Evolutionary conservation across 1,284 basidiomycete genomes (phyloP).

Genomic region (Malassezia yamatoensis): DNA sequence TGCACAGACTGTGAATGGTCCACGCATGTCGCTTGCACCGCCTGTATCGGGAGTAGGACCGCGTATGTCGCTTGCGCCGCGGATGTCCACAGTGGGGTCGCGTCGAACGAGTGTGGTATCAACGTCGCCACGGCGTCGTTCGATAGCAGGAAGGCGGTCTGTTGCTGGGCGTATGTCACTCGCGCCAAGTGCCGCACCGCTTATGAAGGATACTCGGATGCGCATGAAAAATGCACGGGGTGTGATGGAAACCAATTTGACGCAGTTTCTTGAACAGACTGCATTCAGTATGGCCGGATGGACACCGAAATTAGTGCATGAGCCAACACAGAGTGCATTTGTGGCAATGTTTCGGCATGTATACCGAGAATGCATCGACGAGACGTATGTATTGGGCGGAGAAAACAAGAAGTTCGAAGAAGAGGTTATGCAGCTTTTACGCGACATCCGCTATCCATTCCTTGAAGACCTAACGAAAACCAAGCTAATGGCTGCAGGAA

Average conservation of each 20-base stretch:
- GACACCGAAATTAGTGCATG: conserved; percentile 34
- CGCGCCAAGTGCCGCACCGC: conserved; percentile 12
- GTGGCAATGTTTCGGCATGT: conserved; percentile 44
- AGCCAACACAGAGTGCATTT: conserved; percentile 43
- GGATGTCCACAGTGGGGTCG: conserved; percentile 10
- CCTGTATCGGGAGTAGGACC: background rate
- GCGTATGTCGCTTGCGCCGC: conserved; percentile 13
- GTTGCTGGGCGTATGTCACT: conserved; percentile 9
- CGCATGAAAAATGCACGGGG: conserved; percentile 13
- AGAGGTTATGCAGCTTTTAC: conserved; percentile 38
- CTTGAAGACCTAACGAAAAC: conserved; percentile 45
- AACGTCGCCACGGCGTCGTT: background rate
- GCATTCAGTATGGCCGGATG: conserved; percentile 38
- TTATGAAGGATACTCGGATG: conserved; percentile 29
- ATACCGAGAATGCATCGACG: conserved; percentile 37
- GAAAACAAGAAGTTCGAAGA: conserved; percentile 44
- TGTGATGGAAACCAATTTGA: conserved; percentile 36
- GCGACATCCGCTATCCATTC: conserved; percentile 43
- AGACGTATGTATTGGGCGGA: conserved; percentile 30
- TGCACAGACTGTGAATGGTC: too few relatives aligned
- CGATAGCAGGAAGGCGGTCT: conserved; percentile 5
- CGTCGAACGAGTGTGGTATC: background rate
- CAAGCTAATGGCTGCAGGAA: conserved; percentile 42
- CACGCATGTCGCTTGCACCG: background rate
- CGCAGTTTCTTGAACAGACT: conserved; percentile 31